Evolutionary conservation across 192 early-diverging fungal species (phyloP).

Genomic region (Coemansia sp.): DNA sequence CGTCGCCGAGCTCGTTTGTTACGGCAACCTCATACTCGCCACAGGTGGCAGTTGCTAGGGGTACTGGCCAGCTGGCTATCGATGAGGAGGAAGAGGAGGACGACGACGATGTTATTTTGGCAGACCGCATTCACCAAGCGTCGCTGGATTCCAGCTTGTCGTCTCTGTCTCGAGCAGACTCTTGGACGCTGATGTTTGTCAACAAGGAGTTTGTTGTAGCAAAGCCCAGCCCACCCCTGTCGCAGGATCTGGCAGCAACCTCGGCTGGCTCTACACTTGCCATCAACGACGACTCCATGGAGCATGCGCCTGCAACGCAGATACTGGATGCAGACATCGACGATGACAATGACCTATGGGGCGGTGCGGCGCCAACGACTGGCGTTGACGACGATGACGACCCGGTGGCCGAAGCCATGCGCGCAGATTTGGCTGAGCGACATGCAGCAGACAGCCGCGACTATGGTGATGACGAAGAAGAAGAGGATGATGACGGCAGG

Average conservation of each 20-base stretch:
- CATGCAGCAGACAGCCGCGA: neutral
- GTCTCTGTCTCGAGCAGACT: conserved; percentile 26
- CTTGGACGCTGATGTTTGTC: conserved; percentile 54
- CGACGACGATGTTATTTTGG: neutral
- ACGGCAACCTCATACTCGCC: conserved; percentile 14
- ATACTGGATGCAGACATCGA: neutral
- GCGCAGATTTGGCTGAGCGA: conserved; percentile 1
- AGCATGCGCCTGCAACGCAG: neutral
- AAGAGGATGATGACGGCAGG: conserved; percentile 7
- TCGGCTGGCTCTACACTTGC: neutral
- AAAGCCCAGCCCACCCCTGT: neutral
- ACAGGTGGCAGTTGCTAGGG: neutral
- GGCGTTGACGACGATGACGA: conserved; percentile 6
- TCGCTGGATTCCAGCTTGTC: neutral
- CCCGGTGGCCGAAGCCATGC: neutral
- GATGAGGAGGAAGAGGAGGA: neutral
- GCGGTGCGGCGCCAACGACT: conserved; percentile 4
- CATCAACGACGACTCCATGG: neutral
- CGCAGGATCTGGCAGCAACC: neutral
- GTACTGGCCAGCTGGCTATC: neutral
- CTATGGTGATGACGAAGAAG: conserved; percentile 6
- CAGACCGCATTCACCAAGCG: neutral
- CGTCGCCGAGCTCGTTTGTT: conserved; percentile 31
- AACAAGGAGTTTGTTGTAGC: conserved; percentile 50
- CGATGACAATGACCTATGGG: conserved; percentile 12